Conservation (phyloP, 2,329 filamentous ascomycete genomes). For the Raffaelea arxii region DNA sequence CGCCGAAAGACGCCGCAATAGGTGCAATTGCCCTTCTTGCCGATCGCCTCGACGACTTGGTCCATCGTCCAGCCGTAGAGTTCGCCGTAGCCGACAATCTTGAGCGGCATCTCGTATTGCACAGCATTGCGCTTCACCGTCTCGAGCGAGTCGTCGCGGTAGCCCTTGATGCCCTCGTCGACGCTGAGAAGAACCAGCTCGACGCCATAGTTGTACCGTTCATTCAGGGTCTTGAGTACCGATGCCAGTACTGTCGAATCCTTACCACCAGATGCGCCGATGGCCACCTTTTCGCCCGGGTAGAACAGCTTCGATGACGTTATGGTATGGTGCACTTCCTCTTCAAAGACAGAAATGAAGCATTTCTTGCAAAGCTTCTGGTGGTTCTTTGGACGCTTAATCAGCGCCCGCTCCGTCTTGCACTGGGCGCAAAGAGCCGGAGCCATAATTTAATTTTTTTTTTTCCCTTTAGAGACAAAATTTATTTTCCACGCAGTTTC, state of each 20-base stretch:
- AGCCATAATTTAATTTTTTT: slow-evolving; percentile 60
- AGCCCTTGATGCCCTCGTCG: slow-evolving; percentile 95
- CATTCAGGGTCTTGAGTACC: slow-evolving; percentile 88
- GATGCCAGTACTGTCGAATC: slow-evolving; percentile 94
- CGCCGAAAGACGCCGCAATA: slow-evolving; percentile 95
- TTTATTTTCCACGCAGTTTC: too few relatives aligned
- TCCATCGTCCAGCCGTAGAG: slow-evolving; percentile 99
- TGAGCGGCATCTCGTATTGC: slow-evolving; percentile 85
- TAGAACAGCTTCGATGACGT: slow-evolving; percentile 69
- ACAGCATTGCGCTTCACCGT: slow-evolving; percentile 89
- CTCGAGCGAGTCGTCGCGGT: slow-evolving; percentile 89
- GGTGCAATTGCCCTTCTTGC: slow-evolving; percentile 98
- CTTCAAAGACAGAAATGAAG: slow-evolving; percentile 81
- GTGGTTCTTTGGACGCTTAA: slow-evolving; percentile 90
- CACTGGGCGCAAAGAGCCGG: slow-evolving; percentile 70
- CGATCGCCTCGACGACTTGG: slow-evolving; percentile 89
- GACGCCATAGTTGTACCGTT: slow-evolving; percentile 76
- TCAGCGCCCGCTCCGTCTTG: slow-evolving; percentile 66
- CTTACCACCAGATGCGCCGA: slow-evolving; percentile 94
- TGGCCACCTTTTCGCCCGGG: slow-evolving; percentile 78
- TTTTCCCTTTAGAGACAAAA: too few relatives aligned
- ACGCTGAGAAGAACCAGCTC: slow-evolving; percentile 83
- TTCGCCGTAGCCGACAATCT: slow-evolving; percentile 87
- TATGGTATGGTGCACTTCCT: slow-evolving; percentile 91
- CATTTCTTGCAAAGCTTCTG: slow-evolving; percentile 86